A percentile compares a stretch with the other conserved stretches of the same genome.
Conservation (phyloP, 139 green algal species). For the Asterochloris erici region DNA sequence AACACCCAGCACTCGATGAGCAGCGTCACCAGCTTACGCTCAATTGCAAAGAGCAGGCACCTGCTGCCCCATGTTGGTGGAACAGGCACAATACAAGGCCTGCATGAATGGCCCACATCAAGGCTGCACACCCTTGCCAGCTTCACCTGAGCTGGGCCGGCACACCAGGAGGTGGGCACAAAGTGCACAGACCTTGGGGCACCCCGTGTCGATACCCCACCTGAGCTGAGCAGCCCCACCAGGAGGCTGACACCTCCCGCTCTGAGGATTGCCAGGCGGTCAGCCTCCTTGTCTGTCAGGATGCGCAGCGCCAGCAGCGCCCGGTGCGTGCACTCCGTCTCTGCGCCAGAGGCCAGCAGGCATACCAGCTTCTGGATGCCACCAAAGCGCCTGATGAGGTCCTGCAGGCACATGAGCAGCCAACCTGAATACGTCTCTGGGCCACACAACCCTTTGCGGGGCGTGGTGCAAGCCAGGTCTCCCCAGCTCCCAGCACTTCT, state of each 20-base stretch:
- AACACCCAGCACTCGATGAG: too few relatives aligned
- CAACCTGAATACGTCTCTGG: too few relatives aligned
- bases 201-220: too few relatives aligned
- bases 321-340: slow-evolving; percentile 27
- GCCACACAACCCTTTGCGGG: background rate
- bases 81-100: too few relatives aligned
- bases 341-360: slow-evolving; percentile 16
- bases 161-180: too few relatives aligned
- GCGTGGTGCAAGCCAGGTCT: background rate
- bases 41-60: too few relatives aligned
- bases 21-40: too few relatives aligned
- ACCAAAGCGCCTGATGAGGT: slow-evolving; percentile 18
- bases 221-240: slow-evolving; percentile 19
- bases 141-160: too few relatives aligned
- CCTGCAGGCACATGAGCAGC: slow-evolving; percentile 17
- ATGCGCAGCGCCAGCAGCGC: slow-evolving; percentile 36
- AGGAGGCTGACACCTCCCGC: slow-evolving; percentile 24
- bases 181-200: too few relatives aligned
- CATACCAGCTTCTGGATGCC: slow-evolving; percentile 28
- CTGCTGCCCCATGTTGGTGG: too few relatives aligned
- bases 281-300: slow-evolving; percentile 34
- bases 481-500: background rate
- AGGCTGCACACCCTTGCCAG: too few relatives aligned
- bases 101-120: too few relatives aligned
- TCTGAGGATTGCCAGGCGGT: slow-evolving; percentile 28